Conservation (phyloP, 1,139 yeast genomes). For the Eremothecium cymbalariae region DNA sequence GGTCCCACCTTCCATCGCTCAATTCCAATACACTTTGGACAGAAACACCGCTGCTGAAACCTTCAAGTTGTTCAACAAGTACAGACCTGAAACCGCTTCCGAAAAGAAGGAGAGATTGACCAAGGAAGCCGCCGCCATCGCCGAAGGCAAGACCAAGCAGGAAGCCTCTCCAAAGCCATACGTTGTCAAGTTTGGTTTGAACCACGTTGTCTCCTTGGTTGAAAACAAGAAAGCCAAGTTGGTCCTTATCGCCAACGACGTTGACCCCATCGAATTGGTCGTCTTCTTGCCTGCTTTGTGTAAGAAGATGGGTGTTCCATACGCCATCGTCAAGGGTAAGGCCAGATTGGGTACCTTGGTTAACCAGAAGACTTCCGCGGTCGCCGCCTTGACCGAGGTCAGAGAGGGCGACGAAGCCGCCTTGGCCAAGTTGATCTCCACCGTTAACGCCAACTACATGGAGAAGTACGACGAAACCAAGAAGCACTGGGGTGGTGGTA, state of each 20-base stretch:
- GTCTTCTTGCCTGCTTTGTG: conserved; percentile 96
- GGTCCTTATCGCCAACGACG: conserved; percentile 95
- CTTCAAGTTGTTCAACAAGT: conserved; percentile 94
- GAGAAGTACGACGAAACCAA: conserved; percentile 91
- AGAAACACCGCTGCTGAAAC: conserved; percentile 97
- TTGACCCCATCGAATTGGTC: conserved; percentile 97
- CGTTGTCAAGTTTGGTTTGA: conserved; percentile 93
- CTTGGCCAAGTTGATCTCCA: conserved; percentile 82
- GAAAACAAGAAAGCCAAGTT: conserved; percentile 98
- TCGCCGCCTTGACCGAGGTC: conserved; percentile 94
- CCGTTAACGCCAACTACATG: conserved; percentile 84
- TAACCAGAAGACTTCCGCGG: conserved; percentile 94
- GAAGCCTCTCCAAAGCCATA: conserved; percentile 95
- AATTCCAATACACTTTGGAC: conserved; percentile 91
- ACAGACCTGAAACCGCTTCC: conserved; percentile 94
- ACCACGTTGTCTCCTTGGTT: conserved; percentile 92
- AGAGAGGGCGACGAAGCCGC: conserved; percentile 89
- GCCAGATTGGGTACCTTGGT: conserved; percentile 97
- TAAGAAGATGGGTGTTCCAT: conserved; percentile 99
- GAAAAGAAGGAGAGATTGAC: conserved; percentile 98
- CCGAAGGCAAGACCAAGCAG: conserved; percentile 93
- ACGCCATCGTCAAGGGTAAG: conserved; percentile 97
- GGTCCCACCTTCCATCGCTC: conserved; percentile 98
- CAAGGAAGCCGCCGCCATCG: conserved; percentile 97
- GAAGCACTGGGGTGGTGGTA: conserved; percentile 99